A percentile compares a stretch with the other conserved stretches of the same genome.
These are phyloP conservation scores for Limonomyces culmigenus DNA, from an alignment of 1,284 basidiomycete species.

Conservation along the genomic window DNA sequence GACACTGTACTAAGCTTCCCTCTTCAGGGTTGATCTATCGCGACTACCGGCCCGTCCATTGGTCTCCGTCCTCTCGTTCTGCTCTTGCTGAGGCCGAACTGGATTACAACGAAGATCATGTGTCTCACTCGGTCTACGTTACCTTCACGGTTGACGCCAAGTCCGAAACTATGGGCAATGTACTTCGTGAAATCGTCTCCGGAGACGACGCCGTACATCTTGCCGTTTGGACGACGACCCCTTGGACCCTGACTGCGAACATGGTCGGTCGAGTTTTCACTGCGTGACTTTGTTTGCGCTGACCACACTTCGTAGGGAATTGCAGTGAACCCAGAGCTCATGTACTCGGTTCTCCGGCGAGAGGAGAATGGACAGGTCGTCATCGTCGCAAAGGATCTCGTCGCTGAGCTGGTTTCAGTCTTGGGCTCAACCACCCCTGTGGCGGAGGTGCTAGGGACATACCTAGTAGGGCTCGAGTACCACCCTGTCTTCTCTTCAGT, in stretches of 20 bases:
- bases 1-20: background rate
- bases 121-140: constrained; percentile 81
- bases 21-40: constrained; percentile 68
- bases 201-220: constrained; percentile 25
- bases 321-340: constrained; percentile 61
- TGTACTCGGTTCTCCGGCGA: constrained; percentile 47
- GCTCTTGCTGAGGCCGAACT: constrained; percentile 95
- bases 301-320: constrained; percentile 44
- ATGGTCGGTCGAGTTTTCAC: constrained; percentile 42
- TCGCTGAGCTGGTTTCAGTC: constrained; percentile 30
- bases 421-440: constrained; percentile 35
- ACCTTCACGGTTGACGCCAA: constrained; percentile 41
- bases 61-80: constrained; percentile 88
- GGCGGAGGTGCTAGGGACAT: constrained; percentile 32
- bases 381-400: constrained; percentile 59
- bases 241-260: constrained; percentile 94
- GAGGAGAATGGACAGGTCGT: constrained; percentile 18
- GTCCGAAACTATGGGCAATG: constrained; percentile 8
- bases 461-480: constrained; percentile 55
- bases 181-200: constrained; percentile 10
- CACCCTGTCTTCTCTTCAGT: constrained; percentile 41
- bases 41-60: constrained; percentile 83
- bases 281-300: constrained; percentile 3
- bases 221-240: constrained; percentile 96
- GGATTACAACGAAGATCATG: constrained; percentile 78